These are phyloP conservation scores for Phytophthora tubulina DNA, from an alignment of 352 stramenopile genomes.

Conservation along the genomic window DNA sequence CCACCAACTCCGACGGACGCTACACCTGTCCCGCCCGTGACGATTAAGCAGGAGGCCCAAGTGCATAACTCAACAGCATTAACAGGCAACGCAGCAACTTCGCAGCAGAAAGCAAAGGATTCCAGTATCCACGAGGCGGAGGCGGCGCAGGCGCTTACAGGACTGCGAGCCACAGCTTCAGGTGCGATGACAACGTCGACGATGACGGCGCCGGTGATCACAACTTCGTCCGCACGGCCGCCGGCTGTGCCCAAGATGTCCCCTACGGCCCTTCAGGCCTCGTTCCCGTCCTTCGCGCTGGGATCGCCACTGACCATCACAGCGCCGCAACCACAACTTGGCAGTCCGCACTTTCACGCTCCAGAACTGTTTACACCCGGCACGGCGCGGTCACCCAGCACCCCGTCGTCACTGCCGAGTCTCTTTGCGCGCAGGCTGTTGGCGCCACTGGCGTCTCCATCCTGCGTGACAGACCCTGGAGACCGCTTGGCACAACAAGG, in stretches of 20 bases:
- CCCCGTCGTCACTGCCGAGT: constrained; percentile 56
- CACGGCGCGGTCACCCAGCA: constrained; percentile 33
- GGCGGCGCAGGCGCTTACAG: constrained; percentile 78
- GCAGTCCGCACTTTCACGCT: constrained; percentile 49
- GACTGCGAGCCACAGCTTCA: constrained; percentile 51
- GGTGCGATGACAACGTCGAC: constrained; percentile 15
- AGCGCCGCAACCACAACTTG: constrained; percentile 42
- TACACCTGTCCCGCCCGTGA: constrained; percentile 14
- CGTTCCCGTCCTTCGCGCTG: constrained; percentile 46
- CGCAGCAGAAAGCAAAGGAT: constrained; percentile 39
- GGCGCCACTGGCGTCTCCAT: constrained; percentile 49
- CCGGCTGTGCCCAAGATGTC: constrained; percentile 38
- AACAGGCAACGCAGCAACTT: background rate
- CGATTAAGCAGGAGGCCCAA: constrained; percentile 34
- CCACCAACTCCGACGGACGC: constrained; percentile 10
- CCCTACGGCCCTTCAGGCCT: constrained; percentile 31
- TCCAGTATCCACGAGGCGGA: constrained; percentile 65
- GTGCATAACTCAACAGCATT: background rate
- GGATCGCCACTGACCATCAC: constrained; percentile 60
- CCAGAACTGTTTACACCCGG: constrained; percentile 46
- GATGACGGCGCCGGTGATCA: constrained; percentile 3
- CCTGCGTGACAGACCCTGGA: constrained; percentile 29
- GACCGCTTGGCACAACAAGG: constrained; percentile 31
- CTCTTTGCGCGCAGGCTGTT: constrained; percentile 58
- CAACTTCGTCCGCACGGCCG: constrained; percentile 31